These are phyloP conservation scores for Penicilliopsis zonata DNA, from an alignment of 495 filamentous ascomycete species.

Conservation along the genomic window DNA sequence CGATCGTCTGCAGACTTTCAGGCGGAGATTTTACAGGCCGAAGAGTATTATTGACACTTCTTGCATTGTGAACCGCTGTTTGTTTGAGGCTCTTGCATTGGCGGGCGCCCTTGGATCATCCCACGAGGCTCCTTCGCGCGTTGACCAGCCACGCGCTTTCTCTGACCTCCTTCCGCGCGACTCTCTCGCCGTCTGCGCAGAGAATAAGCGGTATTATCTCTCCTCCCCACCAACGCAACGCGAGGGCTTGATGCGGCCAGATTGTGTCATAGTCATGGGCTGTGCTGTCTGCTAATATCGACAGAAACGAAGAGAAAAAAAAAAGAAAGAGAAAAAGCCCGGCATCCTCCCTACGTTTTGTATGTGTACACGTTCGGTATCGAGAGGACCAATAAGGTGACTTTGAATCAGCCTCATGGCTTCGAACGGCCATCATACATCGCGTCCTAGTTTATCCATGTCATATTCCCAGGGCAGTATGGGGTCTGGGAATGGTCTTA, in stretches of 20 bases:
- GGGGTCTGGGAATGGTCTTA: conserved; percentile 27
- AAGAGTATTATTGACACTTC: background rate
- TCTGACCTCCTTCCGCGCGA: conserved; percentile 19
- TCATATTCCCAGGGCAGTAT: conserved; percentile 34
- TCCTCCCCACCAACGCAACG: too few relatives aligned
- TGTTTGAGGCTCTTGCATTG: background rate
- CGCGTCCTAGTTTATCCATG: conserved; percentile 27
- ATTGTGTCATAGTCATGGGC: background rate
- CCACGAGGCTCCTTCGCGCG: background rate
- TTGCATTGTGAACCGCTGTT: background rate
- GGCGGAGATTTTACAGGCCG: background rate
- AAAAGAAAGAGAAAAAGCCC: too few relatives aligned
- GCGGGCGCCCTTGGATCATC: too few relatives aligned
- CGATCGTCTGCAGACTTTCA: background rate
- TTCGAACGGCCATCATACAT: conserved; percentile 28
- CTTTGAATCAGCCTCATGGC: conserved; percentile 20
- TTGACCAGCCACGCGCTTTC: conserved; percentile 24
- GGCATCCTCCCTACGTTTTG: too few relatives aligned
- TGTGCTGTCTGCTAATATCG: background rate
- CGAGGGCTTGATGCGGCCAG: too few relatives aligned
- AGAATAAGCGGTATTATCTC: conserved; percentile 15
- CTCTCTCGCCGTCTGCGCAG: background rate
- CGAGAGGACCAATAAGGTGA: background rate
- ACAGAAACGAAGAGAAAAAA: background rate
- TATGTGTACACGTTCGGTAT: background rate